phyloP scores from a whole-genome alignment of 2,329 filamentous ascomycete species.

The Claviceps africana region DNA sequence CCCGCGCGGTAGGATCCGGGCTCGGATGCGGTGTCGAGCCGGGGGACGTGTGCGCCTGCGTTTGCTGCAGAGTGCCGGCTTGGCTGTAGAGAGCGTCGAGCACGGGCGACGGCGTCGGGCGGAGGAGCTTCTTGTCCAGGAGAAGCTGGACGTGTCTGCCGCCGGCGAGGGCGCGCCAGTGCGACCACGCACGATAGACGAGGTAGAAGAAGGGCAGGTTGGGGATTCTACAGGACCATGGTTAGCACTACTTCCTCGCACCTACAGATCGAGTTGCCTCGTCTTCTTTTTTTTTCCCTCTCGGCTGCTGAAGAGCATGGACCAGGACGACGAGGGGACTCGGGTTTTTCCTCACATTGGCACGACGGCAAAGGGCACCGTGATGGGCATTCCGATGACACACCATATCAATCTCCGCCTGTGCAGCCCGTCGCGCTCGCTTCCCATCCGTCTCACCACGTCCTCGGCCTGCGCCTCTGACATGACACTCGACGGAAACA shows the following conservation, averaged over 20 bases:
- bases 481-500: constrained; percentile 63
- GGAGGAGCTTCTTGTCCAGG: constrained; percentile 56
- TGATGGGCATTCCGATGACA: constrained; percentile 68
- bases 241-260: not conserved
- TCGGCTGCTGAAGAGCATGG: not conserved
- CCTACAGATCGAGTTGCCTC: not conserved
- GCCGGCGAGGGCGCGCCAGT: constrained; percentile 75
- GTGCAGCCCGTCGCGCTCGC: constrained; percentile 69
- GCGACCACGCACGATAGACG: constrained; percentile 78
- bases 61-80: constrained; percentile 15
- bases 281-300: not conserved
- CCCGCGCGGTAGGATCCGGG: constrained; percentile 4
- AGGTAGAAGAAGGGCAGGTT: constrained; percentile 97
- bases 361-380: constrained; percentile 66
- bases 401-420: constrained; percentile 67
- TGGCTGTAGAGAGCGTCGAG: constrained; percentile 62
- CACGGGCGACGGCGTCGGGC: constrained; percentile 47
- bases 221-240: constrained; percentile 46
- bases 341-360: constrained; percentile 76
- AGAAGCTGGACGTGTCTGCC: constrained; percentile 78
- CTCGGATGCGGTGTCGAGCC: too few relatives aligned
- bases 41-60: not conserved
- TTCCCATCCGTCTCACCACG: constrained; percentile 58
- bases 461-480: constrained; percentile 46
- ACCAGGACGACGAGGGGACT: too few relatives aligned